Conservation (phyloP, 2,329 filamentous ascomycete species). For the Knoxdaviesia capensis region DNA sequence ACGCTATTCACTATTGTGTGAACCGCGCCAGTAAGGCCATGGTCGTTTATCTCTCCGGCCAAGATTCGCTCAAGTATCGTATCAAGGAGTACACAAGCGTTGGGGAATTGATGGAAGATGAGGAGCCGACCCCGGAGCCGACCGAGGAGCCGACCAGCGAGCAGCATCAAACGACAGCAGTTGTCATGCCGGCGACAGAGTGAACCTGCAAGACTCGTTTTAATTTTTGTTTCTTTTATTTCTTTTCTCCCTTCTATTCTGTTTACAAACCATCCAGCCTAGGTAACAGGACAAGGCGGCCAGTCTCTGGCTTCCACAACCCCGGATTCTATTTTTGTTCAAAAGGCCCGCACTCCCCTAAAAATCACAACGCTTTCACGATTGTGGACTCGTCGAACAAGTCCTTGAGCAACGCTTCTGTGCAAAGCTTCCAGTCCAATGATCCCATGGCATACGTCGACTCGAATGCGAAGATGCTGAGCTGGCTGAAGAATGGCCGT, state of each 20-base stretch:
- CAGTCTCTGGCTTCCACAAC: no score
- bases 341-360: no score
- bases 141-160: no score
- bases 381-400: conserved; percentile 61
- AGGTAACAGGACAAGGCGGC: no score
- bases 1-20: conserved; percentile 81
- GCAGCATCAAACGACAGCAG: no score
- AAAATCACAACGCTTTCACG: conserved; percentile 31
- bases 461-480: conserved; percentile 90
- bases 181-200: no score
- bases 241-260: neutral
- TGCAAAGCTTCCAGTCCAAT: conserved; percentile 45
- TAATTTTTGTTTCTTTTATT: neutral
- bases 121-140: no score
- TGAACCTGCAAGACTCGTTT: no score
- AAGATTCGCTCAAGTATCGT: neutral
- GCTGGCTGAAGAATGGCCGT: conserved; percentile 71
- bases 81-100: no score
- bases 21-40: conserved; percentile 71
- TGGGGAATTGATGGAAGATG: no score
- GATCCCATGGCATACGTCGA: conserved; percentile 69
- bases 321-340: no score
- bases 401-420: conserved; percentile 45
- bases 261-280: neutral
- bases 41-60: conserved; percentile 36